phyloP scores from a whole-genome alignment of 1,284 basidiomycete species.

The Ustilago curta region DNA sequence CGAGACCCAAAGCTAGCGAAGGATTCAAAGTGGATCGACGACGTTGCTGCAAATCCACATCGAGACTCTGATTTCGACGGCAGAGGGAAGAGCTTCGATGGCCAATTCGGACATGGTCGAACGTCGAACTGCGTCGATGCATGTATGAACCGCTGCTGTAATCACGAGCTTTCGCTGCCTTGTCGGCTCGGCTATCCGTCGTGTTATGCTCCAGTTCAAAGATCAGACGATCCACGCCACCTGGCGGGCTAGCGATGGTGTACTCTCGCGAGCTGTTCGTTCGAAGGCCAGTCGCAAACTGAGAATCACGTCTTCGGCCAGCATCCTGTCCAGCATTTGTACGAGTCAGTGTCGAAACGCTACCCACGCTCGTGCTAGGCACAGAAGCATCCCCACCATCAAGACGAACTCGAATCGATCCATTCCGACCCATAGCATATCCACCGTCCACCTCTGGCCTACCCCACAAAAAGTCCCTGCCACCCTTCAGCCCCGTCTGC shows the following conservation, averaged over 20 bases:
- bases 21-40: background rate
- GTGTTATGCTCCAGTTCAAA: constrained; percentile 12
- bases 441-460: background rate
- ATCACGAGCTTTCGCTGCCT: background rate
- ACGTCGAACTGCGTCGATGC: background rate
- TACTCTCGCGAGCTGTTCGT: background rate
- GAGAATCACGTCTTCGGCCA: too few relatives aligned
- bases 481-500: constrained; percentile 15
- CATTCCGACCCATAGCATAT: background rate
- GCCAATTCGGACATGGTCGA: background rate
- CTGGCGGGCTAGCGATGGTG: constrained; percentile 17
- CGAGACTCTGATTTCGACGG: constrained; percentile 11
- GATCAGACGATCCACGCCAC: constrained; percentile 15
- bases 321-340: background rate
- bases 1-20: background rate
- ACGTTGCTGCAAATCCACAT: constrained; percentile 8
- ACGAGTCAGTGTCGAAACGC: too few relatives aligned
- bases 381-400: background rate
- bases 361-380: too few relatives aligned
- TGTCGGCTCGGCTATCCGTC: background rate
- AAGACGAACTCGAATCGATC: background rate
- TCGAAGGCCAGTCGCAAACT: background rate
- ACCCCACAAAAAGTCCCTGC: constrained; percentile 13
- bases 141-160: background rate
- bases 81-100: constrained; percentile 19